Conservation (phyloP, 2,329 filamentous ascomycete species). For the Fusarium pseudonygamai region DNA sequence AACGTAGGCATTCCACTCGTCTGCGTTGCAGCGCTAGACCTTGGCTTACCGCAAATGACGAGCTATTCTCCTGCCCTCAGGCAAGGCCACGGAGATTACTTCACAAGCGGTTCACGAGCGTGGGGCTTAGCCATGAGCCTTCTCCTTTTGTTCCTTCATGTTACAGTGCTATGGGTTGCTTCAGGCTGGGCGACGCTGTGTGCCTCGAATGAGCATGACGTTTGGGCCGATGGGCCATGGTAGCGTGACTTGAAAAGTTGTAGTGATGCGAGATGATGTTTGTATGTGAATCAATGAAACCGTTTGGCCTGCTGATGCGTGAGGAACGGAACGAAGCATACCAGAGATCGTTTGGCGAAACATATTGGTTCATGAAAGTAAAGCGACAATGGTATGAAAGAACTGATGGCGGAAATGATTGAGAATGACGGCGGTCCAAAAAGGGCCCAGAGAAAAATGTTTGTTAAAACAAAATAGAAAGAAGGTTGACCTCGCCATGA, state of each 20-base stretch:
- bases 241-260: constrained; percentile 5
- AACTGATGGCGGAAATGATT: not conserved
- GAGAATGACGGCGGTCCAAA: not conserved
- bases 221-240: constrained; percentile 46
- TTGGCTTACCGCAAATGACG: constrained; percentile 52
- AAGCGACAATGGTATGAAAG: not conserved
- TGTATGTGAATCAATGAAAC: not conserved
- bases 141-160: constrained; percentile 47
- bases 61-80: constrained; percentile 13
- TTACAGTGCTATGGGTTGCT: constrained; percentile 49
- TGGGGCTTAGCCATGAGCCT: constrained; percentile 47
- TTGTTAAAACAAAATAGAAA: not conserved
- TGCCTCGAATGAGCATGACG: constrained; percentile 37
- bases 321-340: not conserved
- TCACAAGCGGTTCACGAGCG: constrained; percentile 29
- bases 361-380: not conserved
- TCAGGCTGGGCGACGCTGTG: constrained; percentile 49
- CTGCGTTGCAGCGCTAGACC: constrained; percentile 72
- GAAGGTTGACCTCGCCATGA: not conserved
- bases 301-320: not conserved
- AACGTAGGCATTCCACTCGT: constrained; percentile 75
- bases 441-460: not conserved
- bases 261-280: not conserved
- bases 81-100: constrained; percentile 23
- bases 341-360: not conserved